A percentile compares a stretch with the other conserved stretches of the same genome.
These are phyloP conservation scores for Ramaria sp. DNA, from an alignment of 768 basidiomycete genomes.

Conservation along the genomic window DNA sequence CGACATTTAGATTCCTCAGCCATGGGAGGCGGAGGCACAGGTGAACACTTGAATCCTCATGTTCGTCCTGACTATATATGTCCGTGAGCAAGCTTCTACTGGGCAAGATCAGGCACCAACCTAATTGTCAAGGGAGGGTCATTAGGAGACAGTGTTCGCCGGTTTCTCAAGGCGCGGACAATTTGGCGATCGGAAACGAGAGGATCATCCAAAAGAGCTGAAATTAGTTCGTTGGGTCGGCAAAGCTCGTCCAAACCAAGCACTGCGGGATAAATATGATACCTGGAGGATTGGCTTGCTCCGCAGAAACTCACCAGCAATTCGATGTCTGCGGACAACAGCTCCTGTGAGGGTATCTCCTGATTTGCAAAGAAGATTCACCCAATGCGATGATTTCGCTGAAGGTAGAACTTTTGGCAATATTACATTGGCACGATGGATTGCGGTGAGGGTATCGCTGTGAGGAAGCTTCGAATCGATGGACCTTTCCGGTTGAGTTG, in stretches of 20 bases:
- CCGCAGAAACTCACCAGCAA: constrained; percentile 33
- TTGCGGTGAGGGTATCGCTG: background rate
- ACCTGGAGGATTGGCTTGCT: background rate
- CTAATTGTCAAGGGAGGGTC: background rate
- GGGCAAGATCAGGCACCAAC: background rate
- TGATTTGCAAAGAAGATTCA: background rate
- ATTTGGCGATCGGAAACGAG: constrained; percentile 39
- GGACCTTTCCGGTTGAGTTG: background rate
- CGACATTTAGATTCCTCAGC: constrained; percentile 1
- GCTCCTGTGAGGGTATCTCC: constrained; percentile 8
- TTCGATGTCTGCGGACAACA: constrained; percentile 26
- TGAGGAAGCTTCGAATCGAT: background rate
- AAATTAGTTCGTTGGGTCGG: constrained; percentile 46
- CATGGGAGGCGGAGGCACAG: constrained; percentile 2
- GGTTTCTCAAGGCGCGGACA: constrained; percentile 1
- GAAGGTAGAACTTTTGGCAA: background rate
- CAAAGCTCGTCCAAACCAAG: constrained; percentile 45
- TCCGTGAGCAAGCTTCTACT: background rate
- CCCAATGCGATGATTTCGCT: background rate
- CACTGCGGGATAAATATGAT: constrained; percentile 28
- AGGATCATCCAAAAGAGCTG: constrained; percentile 62
- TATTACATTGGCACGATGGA: background rate
- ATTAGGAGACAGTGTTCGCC: background rate
- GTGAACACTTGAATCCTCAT: background rate
- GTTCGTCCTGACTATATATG: background rate